phyloP scores from a whole-genome alignment of 805 yeast species.

The Ogataea parapolymorpha region DNA sequence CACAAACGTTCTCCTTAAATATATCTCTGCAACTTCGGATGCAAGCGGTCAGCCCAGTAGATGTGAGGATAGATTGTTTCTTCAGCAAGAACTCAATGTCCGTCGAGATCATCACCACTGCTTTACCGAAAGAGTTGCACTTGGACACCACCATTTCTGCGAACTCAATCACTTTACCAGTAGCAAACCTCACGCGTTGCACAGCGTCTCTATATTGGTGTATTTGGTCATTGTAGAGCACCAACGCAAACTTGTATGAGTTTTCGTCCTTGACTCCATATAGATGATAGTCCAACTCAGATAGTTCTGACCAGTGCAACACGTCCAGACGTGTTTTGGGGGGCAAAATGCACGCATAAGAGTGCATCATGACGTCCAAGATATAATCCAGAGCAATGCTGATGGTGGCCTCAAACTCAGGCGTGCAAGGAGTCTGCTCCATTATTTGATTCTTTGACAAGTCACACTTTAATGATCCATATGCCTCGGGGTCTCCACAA shows the following conservation, averaged over 20 bases:
- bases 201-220: constrained; percentile 75
- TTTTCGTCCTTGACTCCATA: constrained; percentile 46
- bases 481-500: constrained; percentile 87
- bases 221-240: constrained; percentile 75
- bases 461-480: constrained; percentile 56
- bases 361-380: constrained; percentile 55
- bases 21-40: constrained; percentile 66
- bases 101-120: constrained; percentile 58
- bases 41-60: constrained; percentile 64
- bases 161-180: constrained; percentile 59
- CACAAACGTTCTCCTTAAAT: constrained; percentile 78
- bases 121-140: constrained; percentile 64
- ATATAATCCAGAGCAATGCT: constrained; percentile 54
- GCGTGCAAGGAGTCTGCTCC: constrained; percentile 36
- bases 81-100: constrained; percentile 48
- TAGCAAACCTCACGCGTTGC: constrained; percentile 58
- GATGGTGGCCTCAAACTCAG: constrained; percentile 39
- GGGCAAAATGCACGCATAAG: constrained; percentile 38
- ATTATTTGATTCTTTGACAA: constrained; percentile 21
- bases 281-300: constrained; percentile 31
- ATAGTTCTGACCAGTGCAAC: constrained; percentile 23
- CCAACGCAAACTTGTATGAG: constrained; percentile 50
- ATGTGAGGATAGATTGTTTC: constrained; percentile 52
- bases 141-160: constrained; percentile 69
- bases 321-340: constrained; percentile 24